Base-by-base conservation (phyloP, 768 basidiomycete genomes). In the Pisolithus sp. region DNA sequence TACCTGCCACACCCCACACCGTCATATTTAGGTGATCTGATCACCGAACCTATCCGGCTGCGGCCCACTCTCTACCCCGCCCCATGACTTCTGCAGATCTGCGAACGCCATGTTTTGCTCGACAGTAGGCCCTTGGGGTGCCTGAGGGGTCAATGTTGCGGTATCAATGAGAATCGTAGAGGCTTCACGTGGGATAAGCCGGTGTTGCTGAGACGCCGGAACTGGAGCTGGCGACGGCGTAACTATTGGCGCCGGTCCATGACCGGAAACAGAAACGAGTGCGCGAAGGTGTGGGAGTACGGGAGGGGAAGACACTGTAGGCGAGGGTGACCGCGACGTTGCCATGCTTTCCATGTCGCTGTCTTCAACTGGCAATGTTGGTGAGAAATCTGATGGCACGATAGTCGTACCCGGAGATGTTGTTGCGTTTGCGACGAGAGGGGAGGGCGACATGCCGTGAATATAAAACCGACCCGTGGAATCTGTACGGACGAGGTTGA, bases 401-500 rank as follows among this genome's bases (percentile, higher is more conserved):
- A 6, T 44, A 23, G 23, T 50, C 73, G 58, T 23, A 62, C 66
- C 21, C 40, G 40, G 40, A 20, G 40, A 41, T 18, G 40, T 10
- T 18, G 40, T 20, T 21, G 40, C 21, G 40, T 41, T 26, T 17
- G 23, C 24, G 23, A 26, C 5, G 15, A 26, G 13, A 45, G 43
- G 10, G 13, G 62, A n/a, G 58, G 54, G 42, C 52, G 62, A 67
- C 38, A 73, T 62, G 20, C 80, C 79, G 31, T 67, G 67, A 60
- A 86, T 76, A 55, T 72, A 67, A 62, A 76, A 89, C 52, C 68
- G 70, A 54, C 80, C 82, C 21, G 71, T 71, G 66, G 81, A 86
- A 66, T 94, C 86, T 10, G 91, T 90, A 51, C 87, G 81, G 53
- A 93, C 87, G 63, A 97, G 87, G 65, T 89, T 95, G 72, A 89